Base-by-base conservation (phyloP, 2,329 filamentous ascomycete genomes). In the Botryotinia globosa region DNA sequence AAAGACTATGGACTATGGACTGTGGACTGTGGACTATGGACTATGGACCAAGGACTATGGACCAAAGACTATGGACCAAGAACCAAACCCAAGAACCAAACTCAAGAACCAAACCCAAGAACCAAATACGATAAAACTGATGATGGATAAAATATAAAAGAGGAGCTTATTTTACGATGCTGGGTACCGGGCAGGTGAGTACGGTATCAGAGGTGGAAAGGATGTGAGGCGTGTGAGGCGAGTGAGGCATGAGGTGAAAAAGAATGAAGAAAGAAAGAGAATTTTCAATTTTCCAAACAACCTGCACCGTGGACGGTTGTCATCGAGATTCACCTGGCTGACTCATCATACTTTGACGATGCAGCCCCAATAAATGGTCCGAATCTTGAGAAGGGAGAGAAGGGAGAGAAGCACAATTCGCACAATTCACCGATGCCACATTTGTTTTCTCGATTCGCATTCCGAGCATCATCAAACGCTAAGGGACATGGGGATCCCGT, bases 371-470 rank as follows among this genome's bases (percentile, higher is more conserved):
- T n/a, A n/a, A n/a, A n/a, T n/a, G n/a, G n/a, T n/a, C n/a, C n/a
- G n/a, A n/a, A n/a, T n/a, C n/a, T n/a, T n/a, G n/a, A n/a, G n/a
- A n/a, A n/a, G n/a, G n/a, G n/a, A 51, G 48, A n/a, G 45, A 51
- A 51, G 48, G 25, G 10, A 51, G 25, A n/a, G 51, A 54, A 54
- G 25, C 51, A 54, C 51, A 54, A n/a, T 54, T 37, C 45, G 25
- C 51, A 54, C 51, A 54, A n/a, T 54, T 37, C 45, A 39, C 45
- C 64, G 64, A 67, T 67, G 32, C 45, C 10, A 16, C 64, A 54
- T 39, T 67, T 39, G 64, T 67, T 67, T 66, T 67, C 51, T 48
- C 64, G 64, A 67, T 67, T 54, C 45, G 25, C 32, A 67, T 54
- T 29, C 34, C 32, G 16, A 39, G 1, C 16, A 2, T 5, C 6